Conservation (phyloP, 345 rosid species). For the Salix purpurea region DNA sequence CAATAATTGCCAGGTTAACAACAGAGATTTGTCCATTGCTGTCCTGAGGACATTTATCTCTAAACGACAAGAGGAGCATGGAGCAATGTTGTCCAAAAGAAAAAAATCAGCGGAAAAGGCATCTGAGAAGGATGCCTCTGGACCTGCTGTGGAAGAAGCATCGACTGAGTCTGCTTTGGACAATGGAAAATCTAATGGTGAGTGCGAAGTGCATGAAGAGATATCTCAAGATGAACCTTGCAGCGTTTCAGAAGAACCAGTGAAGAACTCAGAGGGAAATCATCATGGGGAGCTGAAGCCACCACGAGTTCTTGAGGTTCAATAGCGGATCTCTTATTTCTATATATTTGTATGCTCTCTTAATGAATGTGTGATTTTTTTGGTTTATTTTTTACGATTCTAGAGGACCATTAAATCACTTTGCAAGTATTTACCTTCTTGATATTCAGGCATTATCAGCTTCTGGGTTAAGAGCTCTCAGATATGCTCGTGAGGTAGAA, state of each 20-base stretch:
- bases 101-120: constrained; percentile 36
- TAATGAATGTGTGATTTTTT: not conserved
- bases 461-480: constrained; percentile 87
- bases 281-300: constrained; percentile 61
- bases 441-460: constrained; percentile 80
- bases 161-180: constrained; percentile 22
- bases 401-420: not conserved
- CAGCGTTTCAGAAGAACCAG: constrained; percentile 37
- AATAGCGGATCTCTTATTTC: constrained; percentile 14
- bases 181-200: constrained; percentile 40
- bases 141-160: constrained; percentile 34
- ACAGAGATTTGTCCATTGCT: constrained; percentile 87
- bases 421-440: constrained; percentile 11
- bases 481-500: constrained; percentile 92
- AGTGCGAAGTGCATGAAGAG: constrained; percentile 37
- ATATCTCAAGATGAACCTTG: constrained; percentile 39
- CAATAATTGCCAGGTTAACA: constrained; percentile 61
- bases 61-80: constrained; percentile 68
- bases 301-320: constrained; percentile 88
- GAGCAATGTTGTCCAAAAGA: constrained; percentile 49
- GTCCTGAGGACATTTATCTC: constrained; percentile 73
- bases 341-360: not conserved
- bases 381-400: not conserved
- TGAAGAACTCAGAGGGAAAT: constrained; percentile 41
- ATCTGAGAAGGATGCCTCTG: constrained; percentile 33